Evolutionary conservation across 805 yeast species (phyloP), one percentile per base, ranked within the genome.

Genomic region (Yamadazyma insecticola): DNA sequence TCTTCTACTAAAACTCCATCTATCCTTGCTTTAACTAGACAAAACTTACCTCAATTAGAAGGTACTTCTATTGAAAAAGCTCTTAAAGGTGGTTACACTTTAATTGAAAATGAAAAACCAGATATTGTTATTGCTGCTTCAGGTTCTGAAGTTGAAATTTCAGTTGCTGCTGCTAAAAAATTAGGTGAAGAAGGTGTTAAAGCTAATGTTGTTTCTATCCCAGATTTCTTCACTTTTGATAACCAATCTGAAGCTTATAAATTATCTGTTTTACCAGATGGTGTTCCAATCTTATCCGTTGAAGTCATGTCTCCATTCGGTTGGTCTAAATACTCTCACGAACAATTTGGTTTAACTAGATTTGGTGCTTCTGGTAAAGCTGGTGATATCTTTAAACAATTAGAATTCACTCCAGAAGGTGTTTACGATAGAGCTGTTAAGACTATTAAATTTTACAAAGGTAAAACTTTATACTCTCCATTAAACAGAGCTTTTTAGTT

Each of bases 281-380:
- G 92, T 53, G 78, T 84, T 35, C 97, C 97, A 62, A 79, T 86
- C 57, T 45, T 92, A 65, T 86, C 96, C 35, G 85, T 90, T 45
- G 98, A 92, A 77, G 97, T 88, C 32, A 72, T 87, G 78, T 65
- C 95, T 35, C 78, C 96, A 33, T 70, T 74, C 50, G 96, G 96
- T 37, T 92, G 98, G 98, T 71, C 81, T 51, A 84, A 80, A 66
- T 92, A 88, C 73, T 77, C 97, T 38, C 98, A 92, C 70, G 94
- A 84, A 72, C 95, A 88, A 64, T 86, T 90, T 53, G 96, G 97
- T 67, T 73, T 92, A 56, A 78, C 87, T 77, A 78, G 86, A 70
- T 92, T 92, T 59, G 98, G 98, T 76, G 92, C 89, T 41, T 88
- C 97, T 39, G 98, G 95, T 60, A 83, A 85, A 61, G 92, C 81